These are phyloP conservation scores for Phytophthora uliginosa DNA, from an alignment of 352 stramenopile genomes.

Conservation along the genomic window DNA sequence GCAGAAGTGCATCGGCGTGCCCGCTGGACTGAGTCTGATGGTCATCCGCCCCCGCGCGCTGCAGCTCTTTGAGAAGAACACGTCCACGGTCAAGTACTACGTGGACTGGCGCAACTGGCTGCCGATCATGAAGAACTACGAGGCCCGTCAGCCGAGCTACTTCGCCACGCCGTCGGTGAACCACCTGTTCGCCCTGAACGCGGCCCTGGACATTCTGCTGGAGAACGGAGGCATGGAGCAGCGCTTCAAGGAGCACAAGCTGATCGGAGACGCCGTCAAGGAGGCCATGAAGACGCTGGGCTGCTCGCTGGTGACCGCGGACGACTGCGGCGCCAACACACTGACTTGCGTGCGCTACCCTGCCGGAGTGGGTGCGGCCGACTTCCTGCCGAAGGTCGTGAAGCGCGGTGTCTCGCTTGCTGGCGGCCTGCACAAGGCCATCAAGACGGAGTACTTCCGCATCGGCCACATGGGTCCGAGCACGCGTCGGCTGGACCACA, in stretches of 20 bases:
- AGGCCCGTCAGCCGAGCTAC: conserved; percentile 78
- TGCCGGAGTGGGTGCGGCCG: conserved; percentile 60
- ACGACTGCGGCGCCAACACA: conserved; percentile 67
- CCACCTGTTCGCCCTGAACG: conserved; percentile 81
- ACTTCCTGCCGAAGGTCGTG: conserved; percentile 82
- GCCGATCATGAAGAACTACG: conserved; percentile 89
- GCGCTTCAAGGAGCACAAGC: conserved; percentile 75
- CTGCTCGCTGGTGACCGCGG: conserved; percentile 65
- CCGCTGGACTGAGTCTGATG: conserved; percentile 71
- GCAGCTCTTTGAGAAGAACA: conserved; percentile 71
- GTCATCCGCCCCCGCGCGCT: conserved; percentile 77
- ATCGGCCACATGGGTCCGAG: conserved; percentile 89
- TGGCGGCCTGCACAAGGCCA: conserved; percentile 79
- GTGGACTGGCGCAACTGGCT: conserved; percentile 86
- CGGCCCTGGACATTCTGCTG: conserved; percentile 71
- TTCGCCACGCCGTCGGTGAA: conserved; percentile 86
- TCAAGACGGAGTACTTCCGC: conserved; percentile 90
- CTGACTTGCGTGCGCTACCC: conserved; percentile 85
- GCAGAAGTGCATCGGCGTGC: conserved; percentile 83
- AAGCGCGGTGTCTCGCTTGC: conserved; percentile 80
- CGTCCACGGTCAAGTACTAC: conserved; percentile 72
- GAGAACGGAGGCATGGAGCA: conserved; percentile 84
- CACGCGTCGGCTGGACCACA: conserved; percentile 78
- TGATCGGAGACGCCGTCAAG: conserved; percentile 72
- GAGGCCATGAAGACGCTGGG: conserved; percentile 73